phyloP scores from a whole-genome alignment of 768 basidiomycete species.

The Mycena vitilis region DNA sequence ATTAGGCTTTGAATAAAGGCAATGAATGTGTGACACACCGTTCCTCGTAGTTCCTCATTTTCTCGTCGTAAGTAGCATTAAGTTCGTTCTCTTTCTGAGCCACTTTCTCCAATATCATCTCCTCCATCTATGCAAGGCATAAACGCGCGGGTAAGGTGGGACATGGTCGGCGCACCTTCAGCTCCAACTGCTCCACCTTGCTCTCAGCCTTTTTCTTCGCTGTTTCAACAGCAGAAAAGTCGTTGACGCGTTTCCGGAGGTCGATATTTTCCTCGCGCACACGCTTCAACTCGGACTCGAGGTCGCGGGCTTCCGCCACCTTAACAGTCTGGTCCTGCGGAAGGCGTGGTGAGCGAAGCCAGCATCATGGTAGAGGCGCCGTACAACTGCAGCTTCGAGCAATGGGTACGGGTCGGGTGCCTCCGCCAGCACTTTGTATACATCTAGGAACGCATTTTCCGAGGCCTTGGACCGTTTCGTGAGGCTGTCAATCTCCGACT shows the following conservation, averaged over 20 bases:
- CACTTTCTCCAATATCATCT: conserved; percentile 89
- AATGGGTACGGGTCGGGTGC: conserved; percentile 98
- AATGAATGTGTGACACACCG: conserved; percentile 62
- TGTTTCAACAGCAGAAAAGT: conserved; percentile 70
- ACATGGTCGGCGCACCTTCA: conserved; percentile 65
- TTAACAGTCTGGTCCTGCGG: conserved; percentile 92
- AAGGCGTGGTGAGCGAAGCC: not conserved
- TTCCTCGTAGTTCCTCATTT: conserved; percentile 95
- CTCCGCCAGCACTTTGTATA: conserved; percentile 96
- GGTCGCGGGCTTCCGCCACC: conserved; percentile 80
- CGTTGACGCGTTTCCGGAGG: conserved; percentile 75
- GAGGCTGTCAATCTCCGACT: conserved; percentile 94
- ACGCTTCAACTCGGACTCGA: conserved; percentile 79
- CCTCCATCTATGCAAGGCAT: conserved; percentile 80
- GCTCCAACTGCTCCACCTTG: conserved; percentile 83
- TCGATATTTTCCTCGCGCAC: conserved; percentile 87
- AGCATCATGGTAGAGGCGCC: conserved; percentile 37
- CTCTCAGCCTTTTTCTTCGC: conserved; percentile 81
- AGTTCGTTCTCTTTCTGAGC: conserved; percentile 95
- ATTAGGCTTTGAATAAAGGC: not conserved
- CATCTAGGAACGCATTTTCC: conserved; percentile 96
- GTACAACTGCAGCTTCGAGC: conserved; percentile 91
- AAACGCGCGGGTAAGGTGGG: not conserved
- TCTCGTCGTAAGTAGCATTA: conserved; percentile 97
- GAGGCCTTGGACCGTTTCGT: conserved; percentile 92